Evolutionary conservation across 352 stramenopile species (phyloP).

Genomic region (Thalassiosira mediterranea): DNA sequence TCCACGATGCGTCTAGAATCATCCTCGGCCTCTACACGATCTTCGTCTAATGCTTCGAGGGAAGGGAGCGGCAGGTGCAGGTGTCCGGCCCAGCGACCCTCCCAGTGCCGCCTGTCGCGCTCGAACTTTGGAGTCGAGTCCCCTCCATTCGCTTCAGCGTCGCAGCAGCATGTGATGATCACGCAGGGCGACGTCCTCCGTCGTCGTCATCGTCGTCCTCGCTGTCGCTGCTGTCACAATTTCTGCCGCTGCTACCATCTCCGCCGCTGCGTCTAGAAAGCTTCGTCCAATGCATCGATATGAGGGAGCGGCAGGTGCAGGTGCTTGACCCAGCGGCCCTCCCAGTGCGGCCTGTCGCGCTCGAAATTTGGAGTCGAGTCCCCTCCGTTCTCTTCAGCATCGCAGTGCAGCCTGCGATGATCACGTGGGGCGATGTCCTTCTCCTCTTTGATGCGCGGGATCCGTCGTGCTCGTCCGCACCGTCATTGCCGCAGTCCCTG

Average conservation of each 20-base stretch:
- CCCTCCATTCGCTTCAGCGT: neutral
- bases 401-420: too few relatives aligned
- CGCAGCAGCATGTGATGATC: neutral
- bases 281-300: conserved; percentile 18
- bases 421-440: too few relatives aligned
- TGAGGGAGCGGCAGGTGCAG: conserved; percentile 34
- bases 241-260: neutral
- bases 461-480: too few relatives aligned
- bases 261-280: too few relatives aligned
- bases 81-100: conserved; percentile 43
- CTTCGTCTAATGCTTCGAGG: conserved; percentile 19
- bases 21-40: too few relatives aligned
- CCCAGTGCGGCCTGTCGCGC: conserved; percentile 39
- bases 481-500: too few relatives aligned
- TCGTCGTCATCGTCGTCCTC: neutral
- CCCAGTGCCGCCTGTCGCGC: conserved; percentile 39
- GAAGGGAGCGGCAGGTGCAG: conserved; percentile 37
- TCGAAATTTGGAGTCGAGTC: too few relatives aligned
- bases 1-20: too few relatives aligned
- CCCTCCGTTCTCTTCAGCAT: too few relatives aligned
- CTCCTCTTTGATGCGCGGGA: conserved; percentile 13
- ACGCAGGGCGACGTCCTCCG: neutral
- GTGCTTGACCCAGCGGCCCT: conserved; percentile 38
- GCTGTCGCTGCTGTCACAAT: neutral
- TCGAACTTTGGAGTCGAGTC: conserved; percentile 15